Evolutionary conservation across 1,284 basidiomycete species (phyloP).

Genomic region (Cutaneotrichosporon dermatis): DNA sequence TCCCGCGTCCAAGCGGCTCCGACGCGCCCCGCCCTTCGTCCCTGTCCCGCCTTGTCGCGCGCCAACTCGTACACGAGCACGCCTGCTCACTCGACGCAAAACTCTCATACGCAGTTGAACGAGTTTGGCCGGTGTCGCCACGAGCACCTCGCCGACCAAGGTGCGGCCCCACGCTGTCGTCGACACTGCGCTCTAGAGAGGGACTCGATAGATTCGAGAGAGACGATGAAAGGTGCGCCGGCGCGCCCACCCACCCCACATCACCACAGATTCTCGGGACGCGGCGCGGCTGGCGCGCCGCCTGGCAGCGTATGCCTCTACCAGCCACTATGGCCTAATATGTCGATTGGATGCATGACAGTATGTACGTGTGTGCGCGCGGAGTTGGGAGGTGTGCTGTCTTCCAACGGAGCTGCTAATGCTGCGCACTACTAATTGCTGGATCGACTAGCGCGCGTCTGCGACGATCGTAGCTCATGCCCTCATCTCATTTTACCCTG

Average conservation of each 20-base stretch:
- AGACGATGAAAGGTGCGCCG: too few species aligned
- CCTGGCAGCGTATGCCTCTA: not conserved
- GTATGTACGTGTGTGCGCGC: not conserved
- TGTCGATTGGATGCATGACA: conserved; percentile 1
- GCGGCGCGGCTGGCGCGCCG: too few species aligned
- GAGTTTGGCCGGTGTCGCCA: conserved; percentile 3
- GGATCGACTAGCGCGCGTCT: too few species aligned
- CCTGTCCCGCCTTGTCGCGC: not conserved
- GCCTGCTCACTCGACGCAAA: not conserved
- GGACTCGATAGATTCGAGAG: too few species aligned
- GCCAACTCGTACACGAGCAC: conserved; percentile 1
- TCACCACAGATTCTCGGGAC: too few species aligned
- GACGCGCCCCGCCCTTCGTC: conserved; percentile 9
- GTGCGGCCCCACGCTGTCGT: conserved; percentile 1
- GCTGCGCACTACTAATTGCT: too few species aligned
- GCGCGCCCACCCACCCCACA: too few species aligned
- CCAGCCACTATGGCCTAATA: not conserved
- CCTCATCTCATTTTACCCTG: too few species aligned
- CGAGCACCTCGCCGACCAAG: not conserved
- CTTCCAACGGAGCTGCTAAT: too few species aligned
- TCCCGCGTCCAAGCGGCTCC: conserved; percentile 11
- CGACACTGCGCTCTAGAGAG: not conserved
- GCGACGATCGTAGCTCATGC: too few species aligned
- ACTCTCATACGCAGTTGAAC: conserved; percentile 2
- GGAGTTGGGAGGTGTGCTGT: too few species aligned